Conservation (phyloP, 768 basidiomycete species). For the Boletus vinaceobasis region DNA sequence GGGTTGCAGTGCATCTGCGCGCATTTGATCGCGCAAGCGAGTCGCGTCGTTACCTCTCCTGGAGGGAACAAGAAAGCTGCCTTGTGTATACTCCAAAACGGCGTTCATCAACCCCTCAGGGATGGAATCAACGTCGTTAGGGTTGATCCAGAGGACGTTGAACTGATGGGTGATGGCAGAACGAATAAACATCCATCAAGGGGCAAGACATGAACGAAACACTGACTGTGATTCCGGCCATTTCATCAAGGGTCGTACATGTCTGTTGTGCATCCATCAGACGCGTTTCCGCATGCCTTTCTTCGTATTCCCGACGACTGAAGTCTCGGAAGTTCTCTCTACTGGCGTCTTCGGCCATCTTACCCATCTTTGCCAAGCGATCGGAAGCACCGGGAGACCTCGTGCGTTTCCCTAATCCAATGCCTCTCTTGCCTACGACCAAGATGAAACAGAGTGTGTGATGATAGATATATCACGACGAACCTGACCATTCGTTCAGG, state of each 20-base stretch:
- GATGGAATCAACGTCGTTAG: constrained; percentile 59
- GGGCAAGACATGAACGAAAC: neutral
- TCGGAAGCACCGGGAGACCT: constrained; percentile 62
- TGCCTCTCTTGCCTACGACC: constrained; percentile 69
- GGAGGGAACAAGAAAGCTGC: constrained; percentile 2
- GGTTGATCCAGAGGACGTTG: constrained; percentile 78
- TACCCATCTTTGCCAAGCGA: constrained; percentile 70
- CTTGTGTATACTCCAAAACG: constrained; percentile 40
- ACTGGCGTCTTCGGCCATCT: constrained; percentile 48
- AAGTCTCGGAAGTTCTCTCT: constrained; percentile 68
- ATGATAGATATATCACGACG: constrained; percentile 20
- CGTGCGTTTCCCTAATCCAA: constrained; percentile 66
- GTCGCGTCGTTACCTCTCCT: constrained; percentile 28
- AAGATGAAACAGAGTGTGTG: constrained; percentile 1
- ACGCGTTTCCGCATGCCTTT: constrained; percentile 67
- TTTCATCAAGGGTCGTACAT: constrained; percentile 72
- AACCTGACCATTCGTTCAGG: constrained; percentile 80
- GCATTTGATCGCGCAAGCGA: constrained; percentile 73
- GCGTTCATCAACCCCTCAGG: constrained; percentile 63
- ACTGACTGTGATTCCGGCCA: constrained; percentile 53
- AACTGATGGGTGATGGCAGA: constrained; percentile 46
- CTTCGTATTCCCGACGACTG: constrained; percentile 69
- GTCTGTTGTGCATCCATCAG: constrained; percentile 72
- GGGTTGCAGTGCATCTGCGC: constrained; percentile 63
- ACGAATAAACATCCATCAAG: constrained; percentile 8